Conservation (phyloP, 176 grass and related monocot species). For the sorghum (Sorghum bicolor) region Sorghum_bicolor_NCBIv3 NC_012872.2:4571501-4572000, state of each 20-base stretch:
- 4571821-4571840: slow-evolving; percentile 65
- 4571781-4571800: slow-evolving; percentile 70
- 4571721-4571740: not conserved
- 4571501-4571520: slow-evolving; percentile 78
- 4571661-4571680: slow-evolving; percentile 39
- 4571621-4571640: slow-evolving; percentile 89
- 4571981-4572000: slow-evolving; percentile 92
- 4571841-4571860: slow-evolving; percentile 98
- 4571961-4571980: slow-evolving; percentile 50
- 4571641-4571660: slow-evolving; percentile 68
- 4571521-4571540: slow-evolving; percentile 58
- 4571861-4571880: slow-evolving; percentile 78
- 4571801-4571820: slow-evolving; percentile 73
- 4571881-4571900: not conserved
- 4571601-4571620: slow-evolving; percentile 62
- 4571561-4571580: not conserved
- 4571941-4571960: not conserved
- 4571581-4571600: not conserved
- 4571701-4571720: not conserved
- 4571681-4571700: not conserved
- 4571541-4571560: not conserved
- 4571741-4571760: not conserved
- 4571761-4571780: slow-evolving; percentile 64
- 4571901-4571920: not conserved
- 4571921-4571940: not conserved